A percentile compares a stretch with the other conserved stretches of the same genome.
Conservation (phyloP, 2,329 filamentous ascomycete genomes). For the Magnaporthiopsis rhizophila region DNA sequence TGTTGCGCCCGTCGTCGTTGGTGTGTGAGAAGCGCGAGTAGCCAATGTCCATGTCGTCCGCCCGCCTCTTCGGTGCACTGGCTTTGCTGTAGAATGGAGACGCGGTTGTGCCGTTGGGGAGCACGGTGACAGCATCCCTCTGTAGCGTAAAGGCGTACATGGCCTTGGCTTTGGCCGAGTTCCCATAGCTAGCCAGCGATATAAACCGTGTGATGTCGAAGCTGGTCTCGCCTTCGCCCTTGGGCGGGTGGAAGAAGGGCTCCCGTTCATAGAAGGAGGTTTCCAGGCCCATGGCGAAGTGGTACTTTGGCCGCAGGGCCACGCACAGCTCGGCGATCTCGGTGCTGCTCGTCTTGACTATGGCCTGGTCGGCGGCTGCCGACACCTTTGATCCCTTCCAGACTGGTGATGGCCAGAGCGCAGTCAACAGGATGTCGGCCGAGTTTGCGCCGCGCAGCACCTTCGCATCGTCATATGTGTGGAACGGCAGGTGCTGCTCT, state of each 20-base stretch:
- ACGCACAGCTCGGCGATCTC: constrained; percentile 72
- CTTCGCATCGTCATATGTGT: constrained; percentile 70
- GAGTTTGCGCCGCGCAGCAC: constrained; percentile 66
- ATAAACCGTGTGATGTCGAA: constrained; percentile 76
- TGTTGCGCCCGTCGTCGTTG: constrained; percentile 34
- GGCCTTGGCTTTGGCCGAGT: constrained; percentile 68
- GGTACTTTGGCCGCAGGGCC: constrained; percentile 81
- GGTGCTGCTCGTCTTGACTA: constrained; percentile 40
- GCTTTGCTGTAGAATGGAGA: constrained; percentile 55
- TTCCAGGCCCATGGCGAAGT: constrained; percentile 59
- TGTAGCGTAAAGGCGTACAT: constrained; percentile 73
- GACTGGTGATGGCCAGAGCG: constrained; percentile 73
- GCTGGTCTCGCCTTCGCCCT: constrained; percentile 36
- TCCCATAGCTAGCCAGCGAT: constrained; percentile 73
- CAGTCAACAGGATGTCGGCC: constrained; percentile 81
- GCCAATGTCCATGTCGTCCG: not conserved
- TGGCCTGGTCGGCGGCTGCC: constrained; percentile 42
- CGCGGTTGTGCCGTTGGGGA: constrained; percentile 65
- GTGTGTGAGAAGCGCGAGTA: constrained; percentile 48
- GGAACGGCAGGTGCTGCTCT: constrained; percentile 68
- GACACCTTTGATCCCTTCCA: constrained; percentile 58
- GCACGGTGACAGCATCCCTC: constrained; percentile 47
- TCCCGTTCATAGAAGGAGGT: constrained; percentile 78
- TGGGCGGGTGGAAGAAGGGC: constrained; percentile 68
- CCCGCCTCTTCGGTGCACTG: constrained; percentile 19